These are phyloP conservation scores for Mycena indigotica DNA, from an alignment of 768 basidiomycete species.

Conservation along the genomic window DNA sequence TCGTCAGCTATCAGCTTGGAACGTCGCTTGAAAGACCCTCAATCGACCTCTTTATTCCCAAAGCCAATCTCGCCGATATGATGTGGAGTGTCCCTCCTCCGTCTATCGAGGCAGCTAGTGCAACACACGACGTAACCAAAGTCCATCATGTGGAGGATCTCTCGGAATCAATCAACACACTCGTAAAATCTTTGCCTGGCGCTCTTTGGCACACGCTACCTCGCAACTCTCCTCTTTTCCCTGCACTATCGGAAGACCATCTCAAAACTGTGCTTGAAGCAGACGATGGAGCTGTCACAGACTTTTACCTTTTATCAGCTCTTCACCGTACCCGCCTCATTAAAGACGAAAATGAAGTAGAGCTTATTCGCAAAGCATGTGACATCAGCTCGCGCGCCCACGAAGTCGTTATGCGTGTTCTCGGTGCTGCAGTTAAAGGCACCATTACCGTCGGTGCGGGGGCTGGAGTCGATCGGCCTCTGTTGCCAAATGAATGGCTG, in stretches of 20 bases:
- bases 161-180: conserved; percentile 44
- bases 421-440: conserved; percentile 72
- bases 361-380: conserved; percentile 76
- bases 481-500: conserved; percentile 80
- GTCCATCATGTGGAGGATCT: conserved; percentile 55
- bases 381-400: conserved; percentile 88
- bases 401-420: conserved; percentile 87
- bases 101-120: conserved; percentile 50
- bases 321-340: conserved; percentile 80
- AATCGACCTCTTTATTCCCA: conserved; percentile 76
- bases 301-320: conserved; percentile 70
- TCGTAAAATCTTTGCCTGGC: conserved; percentile 50
- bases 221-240: conserved; percentile 51
- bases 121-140: conserved; percentile 61
- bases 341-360: conserved; percentile 77
- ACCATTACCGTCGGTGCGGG: conserved; percentile 49
- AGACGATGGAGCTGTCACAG: conserved; percentile 45
- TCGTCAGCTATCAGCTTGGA: conserved; percentile 58
- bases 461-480: conserved; percentile 49
- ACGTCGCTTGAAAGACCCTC: conserved; percentile 47
- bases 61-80: conserved; percentile 68
- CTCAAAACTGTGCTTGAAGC: conserved; percentile 37
- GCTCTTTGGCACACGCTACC: conserved; percentile 72
- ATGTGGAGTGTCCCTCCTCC: conserved; percentile 92
- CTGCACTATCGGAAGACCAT: conserved; percentile 47